Evolutionary conservation across 805 yeast species (phyloP).

Genomic region (Maudiozyma saulgeensis): DNA sequence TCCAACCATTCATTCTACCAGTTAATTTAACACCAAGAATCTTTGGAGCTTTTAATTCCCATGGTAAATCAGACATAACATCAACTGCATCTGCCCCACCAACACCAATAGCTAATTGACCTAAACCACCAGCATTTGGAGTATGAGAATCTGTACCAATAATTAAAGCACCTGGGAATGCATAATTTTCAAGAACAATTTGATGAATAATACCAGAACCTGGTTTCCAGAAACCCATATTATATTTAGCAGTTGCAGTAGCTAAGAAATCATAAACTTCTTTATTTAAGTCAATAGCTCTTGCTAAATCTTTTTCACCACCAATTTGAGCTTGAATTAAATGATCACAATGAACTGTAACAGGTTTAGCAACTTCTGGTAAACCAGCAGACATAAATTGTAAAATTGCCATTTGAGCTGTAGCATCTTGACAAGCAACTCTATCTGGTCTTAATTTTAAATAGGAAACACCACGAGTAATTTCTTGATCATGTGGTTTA

Average conservation of each 20-base stretch:
- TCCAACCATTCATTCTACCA: conserved; percentile 89
- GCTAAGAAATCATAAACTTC: conserved; percentile 91
- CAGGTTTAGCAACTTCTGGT: conserved; percentile 86
- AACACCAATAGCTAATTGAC: conserved; percentile 96
- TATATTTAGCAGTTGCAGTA: conserved; percentile 86
- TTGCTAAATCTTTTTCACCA: conserved; percentile 72
- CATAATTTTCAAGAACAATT: conserved; percentile 90
- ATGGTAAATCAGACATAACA: conserved; percentile 85
- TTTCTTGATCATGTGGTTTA: conserved; percentile 80
- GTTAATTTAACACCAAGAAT: conserved; percentile 89
- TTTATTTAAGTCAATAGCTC: conserved; percentile 81
- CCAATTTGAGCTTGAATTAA: conserved; percentile 94
- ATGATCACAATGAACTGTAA: conserved; percentile 96
- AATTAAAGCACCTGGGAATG: conserved; percentile 94
- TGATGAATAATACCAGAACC: conserved; percentile 98
- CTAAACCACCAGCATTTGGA: conserved; percentile 97
- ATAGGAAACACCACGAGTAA: conserved; percentile 81
- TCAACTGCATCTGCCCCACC: conserved; percentile 99
- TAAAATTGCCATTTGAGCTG: conserved; percentile 95
- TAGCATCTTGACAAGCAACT: conserved; percentile 98
- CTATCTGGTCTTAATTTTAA: conserved; percentile 94
- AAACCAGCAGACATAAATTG: conserved; percentile 95
- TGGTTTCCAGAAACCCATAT: conserved; percentile 98
- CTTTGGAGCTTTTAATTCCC: conserved; percentile 98
- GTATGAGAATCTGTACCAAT: conserved; percentile 97